Conservation (phyloP, 2,329 filamentous ascomycete species). For the Phialocephala sp. region DNA sequence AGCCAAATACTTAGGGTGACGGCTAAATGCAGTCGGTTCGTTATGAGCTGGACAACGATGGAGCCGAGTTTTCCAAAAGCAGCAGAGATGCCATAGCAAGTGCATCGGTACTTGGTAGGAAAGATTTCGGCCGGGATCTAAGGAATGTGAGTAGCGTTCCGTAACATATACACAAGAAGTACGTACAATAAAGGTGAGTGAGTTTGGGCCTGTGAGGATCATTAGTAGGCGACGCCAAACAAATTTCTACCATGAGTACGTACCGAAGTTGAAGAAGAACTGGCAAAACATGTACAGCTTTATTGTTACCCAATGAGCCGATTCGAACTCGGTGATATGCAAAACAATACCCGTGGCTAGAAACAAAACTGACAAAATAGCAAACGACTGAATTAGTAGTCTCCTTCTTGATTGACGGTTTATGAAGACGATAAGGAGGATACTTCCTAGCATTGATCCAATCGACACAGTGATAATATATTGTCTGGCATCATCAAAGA, state of each 20-base stretch:
- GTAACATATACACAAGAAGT: no score
- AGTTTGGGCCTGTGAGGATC: not conserved
- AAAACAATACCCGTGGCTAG: no score
- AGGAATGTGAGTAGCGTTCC: not conserved
- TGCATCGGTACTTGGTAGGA: conserved; percentile 66
- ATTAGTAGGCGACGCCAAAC: no score
- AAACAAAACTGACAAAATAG: no score
- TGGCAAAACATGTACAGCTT: not conserved
- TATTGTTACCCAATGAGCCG: not conserved
- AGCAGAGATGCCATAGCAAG: conserved; percentile 66
- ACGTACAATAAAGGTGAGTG: not conserved
- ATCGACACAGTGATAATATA: no score
- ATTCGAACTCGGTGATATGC: no score
- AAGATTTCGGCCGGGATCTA: conserved; percentile 56
- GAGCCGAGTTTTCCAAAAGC: conserved; percentile 64
- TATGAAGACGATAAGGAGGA: no score
- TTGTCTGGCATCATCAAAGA: no score
- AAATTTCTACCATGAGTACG: no score
- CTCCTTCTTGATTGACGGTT: no score
- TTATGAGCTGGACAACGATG: conserved; percentile 43
- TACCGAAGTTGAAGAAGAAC: not conserved
- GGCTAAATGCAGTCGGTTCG: not conserved
- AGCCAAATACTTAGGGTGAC: not conserved
- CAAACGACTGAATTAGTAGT: no score
- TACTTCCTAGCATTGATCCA: no score